A percentile compares a stretch with the other conserved stretches of the same genome.
Evolutionary conservation across 352 stramenopile genomes (phyloP).

Genomic region (Paralagenidium karlingii): DNA sequence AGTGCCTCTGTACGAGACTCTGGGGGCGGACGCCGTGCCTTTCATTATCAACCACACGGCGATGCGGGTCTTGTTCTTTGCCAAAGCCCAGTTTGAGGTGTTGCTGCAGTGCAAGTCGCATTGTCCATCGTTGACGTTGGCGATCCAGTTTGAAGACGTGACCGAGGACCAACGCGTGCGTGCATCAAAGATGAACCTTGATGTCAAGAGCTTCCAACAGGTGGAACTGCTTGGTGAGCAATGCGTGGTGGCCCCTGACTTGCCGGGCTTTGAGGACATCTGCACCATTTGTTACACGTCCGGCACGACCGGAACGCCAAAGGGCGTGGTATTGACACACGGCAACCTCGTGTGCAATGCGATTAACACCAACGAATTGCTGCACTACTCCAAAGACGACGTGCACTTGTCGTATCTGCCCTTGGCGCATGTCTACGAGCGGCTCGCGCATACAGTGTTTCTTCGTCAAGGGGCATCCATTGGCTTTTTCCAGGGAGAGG

Average conservation of each 20-base stretch:
- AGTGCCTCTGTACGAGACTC: conserved; percentile 72
- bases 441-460: conserved; percentile 37
- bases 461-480: conserved; percentile 71
- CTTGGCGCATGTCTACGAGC: conserved; percentile 91
- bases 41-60: conserved; percentile 70
- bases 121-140: conserved; percentile 33
- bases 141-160: conserved; percentile 45
- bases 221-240: conserved; percentile 20
- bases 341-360: conserved; percentile 16
- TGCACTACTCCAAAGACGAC: conserved; percentile 13
- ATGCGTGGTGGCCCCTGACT: too few species aligned
- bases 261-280: too few species aligned
- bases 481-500: conserved; percentile 89
- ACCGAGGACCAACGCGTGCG: conserved; percentile 14
- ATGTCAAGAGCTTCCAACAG: conserved; percentile 29
- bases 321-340: conserved; percentile 37
- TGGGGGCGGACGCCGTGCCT: conserved; percentile 49
- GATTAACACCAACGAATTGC: conserved; percentile 21
- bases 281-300: conserved; percentile 53
- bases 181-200: conserved; percentile 13
- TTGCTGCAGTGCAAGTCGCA: conserved; percentile 35
- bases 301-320: conserved; percentile 30
- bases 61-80: conserved; percentile 38
- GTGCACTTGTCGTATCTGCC: conserved; percentile 90
- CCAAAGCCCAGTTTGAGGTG: conserved; percentile 36